Conservation (phyloP, 148 eudicot genomes). For the Fagopyrum esculentum region DNA sequence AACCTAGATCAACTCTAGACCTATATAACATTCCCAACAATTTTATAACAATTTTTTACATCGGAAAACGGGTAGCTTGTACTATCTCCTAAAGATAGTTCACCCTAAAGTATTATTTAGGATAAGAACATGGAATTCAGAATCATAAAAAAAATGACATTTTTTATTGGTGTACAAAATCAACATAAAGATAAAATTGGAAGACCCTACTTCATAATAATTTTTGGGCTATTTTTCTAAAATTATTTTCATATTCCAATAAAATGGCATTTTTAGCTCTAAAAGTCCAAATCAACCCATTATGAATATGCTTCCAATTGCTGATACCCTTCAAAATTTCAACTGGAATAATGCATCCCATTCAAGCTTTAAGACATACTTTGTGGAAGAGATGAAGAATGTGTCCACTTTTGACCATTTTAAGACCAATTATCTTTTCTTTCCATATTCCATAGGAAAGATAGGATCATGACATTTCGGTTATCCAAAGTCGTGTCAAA, state of each 20-base stretch:
- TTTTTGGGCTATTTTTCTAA: not conserved
- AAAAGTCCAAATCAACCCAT: not conserved
- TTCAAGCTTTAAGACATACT: not conserved
- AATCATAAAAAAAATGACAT: too few species aligned
- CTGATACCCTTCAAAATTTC: not conserved
- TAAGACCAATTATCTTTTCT: not conserved
- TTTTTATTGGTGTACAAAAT: too few species aligned
- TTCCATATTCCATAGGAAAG: slow-evolving; percentile 5
- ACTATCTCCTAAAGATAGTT: too few species aligned
- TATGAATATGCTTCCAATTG: not conserved
- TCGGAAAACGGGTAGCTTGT: too few species aligned
- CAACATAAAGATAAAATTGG: too few species aligned
- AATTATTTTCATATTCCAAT: not conserved
- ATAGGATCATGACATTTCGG: not conserved
- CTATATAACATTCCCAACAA: too few species aligned
- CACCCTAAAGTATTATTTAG: too few species aligned
- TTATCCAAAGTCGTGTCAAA: not conserved
- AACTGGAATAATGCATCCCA: not conserved
- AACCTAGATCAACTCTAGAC: too few species aligned
- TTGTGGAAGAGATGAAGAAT: slow-evolving; percentile 9
- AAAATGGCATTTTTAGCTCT: not conserved
- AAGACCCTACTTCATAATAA: too few species aligned
- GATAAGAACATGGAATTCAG: too few species aligned
- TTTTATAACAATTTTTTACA: too few species aligned
- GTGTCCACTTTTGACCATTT: slow-evolving; percentile 7